Conservation (phyloP, 441 rosid genomes). For the Populus hybrid region DNA sequence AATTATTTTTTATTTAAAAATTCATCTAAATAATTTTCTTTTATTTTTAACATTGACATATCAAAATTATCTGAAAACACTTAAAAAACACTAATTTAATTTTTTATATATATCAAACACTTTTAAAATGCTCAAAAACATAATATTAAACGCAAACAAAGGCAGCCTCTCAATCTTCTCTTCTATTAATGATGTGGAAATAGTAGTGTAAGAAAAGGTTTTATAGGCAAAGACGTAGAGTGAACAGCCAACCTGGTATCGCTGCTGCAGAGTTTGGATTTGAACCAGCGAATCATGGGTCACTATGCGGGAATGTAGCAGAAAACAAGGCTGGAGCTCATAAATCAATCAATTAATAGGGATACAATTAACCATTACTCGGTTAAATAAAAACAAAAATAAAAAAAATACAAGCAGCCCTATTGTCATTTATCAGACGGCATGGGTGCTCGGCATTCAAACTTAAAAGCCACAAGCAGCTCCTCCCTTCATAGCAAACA, state of each 20-base stretch:
- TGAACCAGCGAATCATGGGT: background rate
- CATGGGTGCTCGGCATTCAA: background rate
- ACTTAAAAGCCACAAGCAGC: background rate
- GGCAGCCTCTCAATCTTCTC: background rate
- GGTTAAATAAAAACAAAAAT: background rate
- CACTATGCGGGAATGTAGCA: background rate
- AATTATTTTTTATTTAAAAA: too few relatives aligned
- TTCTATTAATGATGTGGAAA: background rate
- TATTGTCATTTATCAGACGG: background rate
- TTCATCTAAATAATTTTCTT: too few relatives aligned
- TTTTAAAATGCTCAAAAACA: too few relatives aligned
- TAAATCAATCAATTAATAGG: background rate
- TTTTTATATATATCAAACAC: too few relatives aligned
- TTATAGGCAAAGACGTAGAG: background rate
- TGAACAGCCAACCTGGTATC: background rate
- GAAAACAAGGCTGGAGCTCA: background rate
- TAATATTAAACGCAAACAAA: too few relatives aligned
- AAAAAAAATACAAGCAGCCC: background rate
- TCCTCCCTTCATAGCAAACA: background rate
- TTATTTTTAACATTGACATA: too few relatives aligned
- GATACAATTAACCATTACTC: background rate
- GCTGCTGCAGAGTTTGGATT: background rate
- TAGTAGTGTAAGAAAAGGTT: background rate
- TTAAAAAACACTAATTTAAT: too few relatives aligned
- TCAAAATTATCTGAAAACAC: too few relatives aligned